phyloP scores from a whole-genome alignment of 495 filamentous ascomycete genomes.

The Penicillium fimorum region DNA sequence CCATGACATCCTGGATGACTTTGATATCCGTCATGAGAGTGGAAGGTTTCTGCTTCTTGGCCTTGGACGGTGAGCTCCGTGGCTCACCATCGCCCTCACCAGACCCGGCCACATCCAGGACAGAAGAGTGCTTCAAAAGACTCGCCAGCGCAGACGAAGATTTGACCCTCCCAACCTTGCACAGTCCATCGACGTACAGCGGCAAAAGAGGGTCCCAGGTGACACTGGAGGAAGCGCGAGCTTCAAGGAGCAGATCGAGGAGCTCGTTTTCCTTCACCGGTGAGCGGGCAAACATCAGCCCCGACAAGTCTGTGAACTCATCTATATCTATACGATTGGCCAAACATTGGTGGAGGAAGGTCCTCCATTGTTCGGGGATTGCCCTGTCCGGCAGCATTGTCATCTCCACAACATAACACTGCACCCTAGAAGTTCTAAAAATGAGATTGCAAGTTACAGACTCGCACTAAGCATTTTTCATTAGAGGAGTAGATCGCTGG shows the following conservation, averaged over 20 bases:
- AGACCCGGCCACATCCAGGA: slow-evolving; percentile 23
- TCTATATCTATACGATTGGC: slow-evolving; percentile 44
- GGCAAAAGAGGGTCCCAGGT: slow-evolving; percentile 63
- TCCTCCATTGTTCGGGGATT: slow-evolving; percentile 42
- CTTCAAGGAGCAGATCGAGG: slow-evolving; percentile 59
- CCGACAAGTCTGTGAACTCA: slow-evolving; percentile 41
- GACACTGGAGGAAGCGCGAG: slow-evolving; percentile 45
- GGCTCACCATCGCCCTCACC: slow-evolving; percentile 18
- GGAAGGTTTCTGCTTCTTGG: slow-evolving; percentile 10
- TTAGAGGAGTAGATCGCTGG: neutral
- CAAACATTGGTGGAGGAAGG: slow-evolving; percentile 44
- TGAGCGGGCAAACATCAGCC: slow-evolving; percentile 31
- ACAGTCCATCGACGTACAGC: slow-evolving; percentile 62
- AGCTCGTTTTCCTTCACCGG: slow-evolving; percentile 43
- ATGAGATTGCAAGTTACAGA: neutral
- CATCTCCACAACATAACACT: slow-evolving; percentile 9
- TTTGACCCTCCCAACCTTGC: slow-evolving; percentile 52
- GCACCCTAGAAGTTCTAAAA: neutral
- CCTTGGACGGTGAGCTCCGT: neutral
- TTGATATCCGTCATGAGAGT: slow-evolving; percentile 49
- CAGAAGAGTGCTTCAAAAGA: slow-evolving; percentile 58
- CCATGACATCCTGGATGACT: slow-evolving; percentile 46
- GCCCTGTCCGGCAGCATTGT: slow-evolving; percentile 27
- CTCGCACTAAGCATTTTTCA: neutral
- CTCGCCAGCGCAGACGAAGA: slow-evolving; percentile 55